Base-by-base conservation (phyloP, 768 basidiomycete genomes). In the Termitomyces sp. region DNA sequence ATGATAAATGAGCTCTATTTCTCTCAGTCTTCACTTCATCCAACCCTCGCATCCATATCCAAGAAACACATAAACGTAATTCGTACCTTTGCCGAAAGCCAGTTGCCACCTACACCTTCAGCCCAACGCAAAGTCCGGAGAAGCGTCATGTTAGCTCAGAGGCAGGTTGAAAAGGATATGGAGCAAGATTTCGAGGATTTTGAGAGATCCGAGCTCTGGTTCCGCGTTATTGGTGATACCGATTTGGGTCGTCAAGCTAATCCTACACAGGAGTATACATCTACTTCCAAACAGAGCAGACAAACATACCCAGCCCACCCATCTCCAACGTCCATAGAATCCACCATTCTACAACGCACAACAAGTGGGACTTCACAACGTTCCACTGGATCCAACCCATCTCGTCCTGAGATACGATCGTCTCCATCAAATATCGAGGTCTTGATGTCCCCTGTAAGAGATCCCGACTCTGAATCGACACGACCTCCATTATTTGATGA, bases 1-100 rank as follows among this genome's bases (percentile, higher is more conserved):
- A 89, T 97, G 83, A 89, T 98, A 42, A 84, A 95, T 67, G 87
- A 95, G 61, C 81, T 91, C 5, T 98, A 97, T 74, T 96, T 96
- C 70, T 82, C 88, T 15, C 76, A 78, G 40, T 76, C 78, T 3
- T 81, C 82, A 7, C 79, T 83, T 4, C 85, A 87, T 64, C 80
- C 83, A 7, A 81, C 83, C 1, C 78, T 91, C 33, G 77, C 83
- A 42, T 80, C 81, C 13, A 87, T 96, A 54, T 84, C 89, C 0
- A 80, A 81, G 71, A 90, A 88, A 68, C 81, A 95, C 65, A 75
- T 92, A 32, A 82, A 87, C 56, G 76, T 77, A 28, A 92, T 98
- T 46, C 86, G 83, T 9, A 74, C 78, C 12, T 94, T 92, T 64
- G 86, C 86, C 16, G 76, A 80, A 55, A 77, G 75, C 28, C 78